Percentiles rank a stretch among this genome's conserved stretches.
These are phyloP conservation scores for Actinomucor elegans DNA, from an alignment of 371 early-diverging fungal species.

Conservation along the genomic window DNA sequence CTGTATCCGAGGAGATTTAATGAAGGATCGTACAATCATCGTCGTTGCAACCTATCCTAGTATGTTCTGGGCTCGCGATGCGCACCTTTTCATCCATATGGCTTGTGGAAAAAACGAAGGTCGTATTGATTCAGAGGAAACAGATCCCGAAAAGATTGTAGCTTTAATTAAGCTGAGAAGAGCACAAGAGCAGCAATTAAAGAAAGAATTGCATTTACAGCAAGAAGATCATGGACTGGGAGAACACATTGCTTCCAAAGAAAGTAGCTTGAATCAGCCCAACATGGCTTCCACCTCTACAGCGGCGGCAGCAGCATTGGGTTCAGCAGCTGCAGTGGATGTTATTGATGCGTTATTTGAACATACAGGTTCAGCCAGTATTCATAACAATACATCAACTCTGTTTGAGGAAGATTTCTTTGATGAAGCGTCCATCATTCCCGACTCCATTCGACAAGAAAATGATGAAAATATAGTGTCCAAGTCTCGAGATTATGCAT, in stretches of 20 bases:
- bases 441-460: slow-evolving; percentile 27
- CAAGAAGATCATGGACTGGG: too few relatives aligned
- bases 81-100: slow-evolving; percentile 56
- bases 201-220: neutral
- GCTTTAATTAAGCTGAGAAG: slow-evolving; percentile 9
- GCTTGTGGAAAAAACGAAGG: neutral
- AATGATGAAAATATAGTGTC: slow-evolving; percentile 10
- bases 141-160: slow-evolving; percentile 15
- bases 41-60: slow-evolving; percentile 74
- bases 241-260: too few relatives aligned
- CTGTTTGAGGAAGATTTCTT: slow-evolving; percentile 36
- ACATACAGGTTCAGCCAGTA: neutral
- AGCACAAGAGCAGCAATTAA: neutral
- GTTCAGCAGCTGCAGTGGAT: too few relatives aligned
- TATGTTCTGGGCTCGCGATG: slow-evolving; percentile 66
- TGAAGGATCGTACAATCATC: slow-evolving; percentile 77
- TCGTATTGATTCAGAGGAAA: neutral
- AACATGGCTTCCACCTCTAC: neutral
- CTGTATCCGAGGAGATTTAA: slow-evolving; percentile 64
- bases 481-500: slow-evolving; percentile 30
- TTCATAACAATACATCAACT: slow-evolving; percentile 3
- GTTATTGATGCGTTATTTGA: slow-evolving; percentile 36
- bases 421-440: slow-evolving; percentile 36
- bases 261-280: too few relatives aligned
- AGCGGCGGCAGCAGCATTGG: neutral